A percentile compares a stretch with the other conserved stretches of the same genome.
phyloP scores from a whole-genome alignment of 2,329 filamentous ascomycete genomes.

The Penicillium sp. region DNA sequence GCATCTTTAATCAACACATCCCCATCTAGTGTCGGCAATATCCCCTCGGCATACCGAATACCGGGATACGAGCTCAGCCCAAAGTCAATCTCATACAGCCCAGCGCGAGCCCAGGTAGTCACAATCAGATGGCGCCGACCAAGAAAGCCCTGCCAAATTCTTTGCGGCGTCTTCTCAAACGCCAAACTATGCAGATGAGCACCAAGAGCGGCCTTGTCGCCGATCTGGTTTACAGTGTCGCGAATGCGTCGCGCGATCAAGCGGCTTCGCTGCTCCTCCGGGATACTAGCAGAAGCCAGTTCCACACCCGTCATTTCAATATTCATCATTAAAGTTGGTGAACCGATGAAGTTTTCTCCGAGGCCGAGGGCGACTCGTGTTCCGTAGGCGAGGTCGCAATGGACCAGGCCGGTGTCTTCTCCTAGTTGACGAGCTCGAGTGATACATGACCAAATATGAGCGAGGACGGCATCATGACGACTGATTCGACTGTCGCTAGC shows the following conservation, averaged over 20 bases:
- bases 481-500: conserved; percentile 36
- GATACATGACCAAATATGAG: conserved; percentile 53
- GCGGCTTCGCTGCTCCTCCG: background rate
- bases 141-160: conserved; percentile 25
- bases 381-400: conserved; percentile 21
- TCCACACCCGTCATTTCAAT: conserved; percentile 20
- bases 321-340: conserved; percentile 18
- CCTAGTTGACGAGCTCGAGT: conserved; percentile 44
- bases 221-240: conserved; percentile 17
- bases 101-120: conserved; percentile 22
- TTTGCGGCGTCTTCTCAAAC: conserved; percentile 20
- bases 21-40: conserved; percentile 26
- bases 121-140: conserved; percentile 21
- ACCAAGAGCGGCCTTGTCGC: conserved; percentile 9
- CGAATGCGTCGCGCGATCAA: conserved; percentile 16
- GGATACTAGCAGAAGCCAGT: conserved; percentile 8
- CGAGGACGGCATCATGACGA: conserved; percentile 52
- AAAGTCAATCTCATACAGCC: conserved; percentile 24
- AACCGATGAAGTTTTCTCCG: conserved; percentile 16
- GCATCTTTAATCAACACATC: conserved; percentile 28
- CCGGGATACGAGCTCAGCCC: conserved; percentile 9
- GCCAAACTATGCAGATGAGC: conserved; percentile 20
- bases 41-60: conserved; percentile 27
- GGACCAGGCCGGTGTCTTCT: conserved; percentile 11
- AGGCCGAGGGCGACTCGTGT: conserved; percentile 13